A percentile compares a stretch with the other conserved stretches of the same genome.
Conservation (phyloP, 2,329 filamentous ascomycete genomes). For the Apiospora arundinis region DNA sequence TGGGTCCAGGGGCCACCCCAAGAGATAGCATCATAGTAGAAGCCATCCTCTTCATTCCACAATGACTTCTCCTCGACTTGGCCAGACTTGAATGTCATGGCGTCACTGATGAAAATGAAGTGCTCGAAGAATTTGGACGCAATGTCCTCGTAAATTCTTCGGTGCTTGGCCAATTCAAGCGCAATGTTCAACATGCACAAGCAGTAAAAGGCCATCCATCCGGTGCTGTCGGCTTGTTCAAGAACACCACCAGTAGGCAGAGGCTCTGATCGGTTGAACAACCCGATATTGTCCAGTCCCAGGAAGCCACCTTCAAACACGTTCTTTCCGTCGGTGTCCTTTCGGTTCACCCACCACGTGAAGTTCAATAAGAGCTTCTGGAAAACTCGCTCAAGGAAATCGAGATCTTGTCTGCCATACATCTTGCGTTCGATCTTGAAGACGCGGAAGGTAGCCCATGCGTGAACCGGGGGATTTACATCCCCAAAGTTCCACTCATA, state of each 20-base stretch:
- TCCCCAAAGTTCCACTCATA: slow-evolving; percentile 98
- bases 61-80: slow-evolving; percentile 78
- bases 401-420: slow-evolving; percentile 91
- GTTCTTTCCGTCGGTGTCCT: slow-evolving; percentile 93
- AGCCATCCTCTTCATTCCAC: slow-evolving; percentile 96
- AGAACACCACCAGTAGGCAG: slow-evolving; percentile 91
- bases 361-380: slow-evolving; percentile 96
- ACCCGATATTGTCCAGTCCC: slow-evolving; percentile 93
- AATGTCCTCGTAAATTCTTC: slow-evolving; percentile 94
- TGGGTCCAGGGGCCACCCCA: slow-evolving; percentile 94
- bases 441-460: slow-evolving; percentile 92
- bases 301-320: slow-evolving; percentile 97
- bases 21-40: slow-evolving; percentile 98
- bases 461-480: slow-evolving; percentile 95
- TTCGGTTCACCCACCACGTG: slow-evolving; percentile 99
- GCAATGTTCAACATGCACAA: slow-evolving; percentile 97
- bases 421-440: slow-evolving; percentile 99
- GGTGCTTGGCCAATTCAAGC: slow-evolving; percentile 92
- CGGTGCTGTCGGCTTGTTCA: slow-evolving; percentile 96
- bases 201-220: slow-evolving; percentile 99
- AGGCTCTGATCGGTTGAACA: slow-evolving; percentile 97
- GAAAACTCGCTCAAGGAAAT: slow-evolving; percentile 95
- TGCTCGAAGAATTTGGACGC: slow-evolving; percentile 99
- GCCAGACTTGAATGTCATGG: slow-evolving; percentile 84
- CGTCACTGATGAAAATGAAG: slow-evolving; percentile 96